Evolutionary conservation across 495 filamentous ascomycete genomes (phyloP), one percentile per base, ranked within the genome.

Genomic region (Aspergillus campestris): DNA sequence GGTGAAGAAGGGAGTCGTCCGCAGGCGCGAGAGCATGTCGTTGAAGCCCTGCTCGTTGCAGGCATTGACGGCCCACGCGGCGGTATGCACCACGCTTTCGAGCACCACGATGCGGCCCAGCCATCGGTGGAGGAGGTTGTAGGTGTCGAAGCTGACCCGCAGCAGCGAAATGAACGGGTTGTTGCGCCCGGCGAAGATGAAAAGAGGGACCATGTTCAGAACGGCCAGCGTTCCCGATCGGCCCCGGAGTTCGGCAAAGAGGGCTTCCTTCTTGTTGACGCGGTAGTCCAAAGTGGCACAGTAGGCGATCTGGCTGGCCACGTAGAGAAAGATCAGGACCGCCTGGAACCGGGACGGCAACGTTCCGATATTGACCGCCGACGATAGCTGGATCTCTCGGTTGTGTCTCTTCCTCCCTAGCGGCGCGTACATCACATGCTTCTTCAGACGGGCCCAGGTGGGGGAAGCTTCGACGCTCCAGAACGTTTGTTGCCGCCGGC

Each of bases 121-220:
- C 91, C 92, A 98, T 32, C 92, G 82, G 62, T 98, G 92, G 28
- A 97, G 66, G 27, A 96, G 72, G 62, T 96, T 97, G 74, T 89
- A 96, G 0, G 90, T 95, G 67, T 98, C 94, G 65, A 95, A 98
- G 61, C 87, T 91, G 65, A 97, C 81, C 27, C 80, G 80, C 52
- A 95, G 72, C 10, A 94, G 62, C 6, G 71, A 60, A 49, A 95
- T 95, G n/a, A 96, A 68, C 11, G 87, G 87, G 60, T 95, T 97
- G 69, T 97, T 97, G 53, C 91, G 82, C 14, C 88, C 81, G 11
- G 89, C 91, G 47, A 96, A 78, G 43, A 97, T 69, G 51, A 98
- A 78, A 14, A 95, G 74, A 6, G 89, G 87, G n/a, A 95, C 76
- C 83, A 97, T 84, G 63, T 94, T 98, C 48, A 94, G 77, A 18